These are phyloP conservation scores for Hippophae tibetana DNA, from an alignment of 306 rosid genomes.

Conservation along the genomic window DNA sequence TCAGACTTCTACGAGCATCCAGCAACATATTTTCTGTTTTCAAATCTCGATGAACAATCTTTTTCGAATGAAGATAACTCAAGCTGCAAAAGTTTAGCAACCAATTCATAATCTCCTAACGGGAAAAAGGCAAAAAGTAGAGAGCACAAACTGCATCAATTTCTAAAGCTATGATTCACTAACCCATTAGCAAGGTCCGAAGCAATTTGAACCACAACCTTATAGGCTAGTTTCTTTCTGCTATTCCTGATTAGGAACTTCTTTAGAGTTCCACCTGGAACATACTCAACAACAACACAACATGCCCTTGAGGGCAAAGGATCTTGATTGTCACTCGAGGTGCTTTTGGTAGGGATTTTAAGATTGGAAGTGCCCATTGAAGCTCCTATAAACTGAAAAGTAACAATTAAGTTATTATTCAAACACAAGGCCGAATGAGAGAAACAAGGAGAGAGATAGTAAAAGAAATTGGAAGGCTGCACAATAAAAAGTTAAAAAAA, in stretches of 20 bases:
- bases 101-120: constrained; percentile 3
- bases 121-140: not conserved
- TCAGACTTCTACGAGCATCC: constrained; percentile 38
- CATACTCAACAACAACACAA: constrained; percentile 76
- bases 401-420: not conserved
- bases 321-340: constrained; percentile 23
- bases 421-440: not conserved
- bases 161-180: constrained; percentile 7
- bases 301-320: constrained; percentile 69
- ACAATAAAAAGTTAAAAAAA: not conserved
- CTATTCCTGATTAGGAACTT: constrained; percentile 54
- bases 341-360: constrained; percentile 47
- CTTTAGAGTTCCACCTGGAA: constrained; percentile 80
- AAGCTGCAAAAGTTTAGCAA: constrained; percentile 38
- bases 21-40: constrained; percentile 77
- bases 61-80: constrained; percentile 65
- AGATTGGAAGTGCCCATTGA: constrained; percentile 82
- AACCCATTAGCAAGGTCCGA: constrained; percentile 86
- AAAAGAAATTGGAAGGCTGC: not conserved
- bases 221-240: constrained; percentile 61
- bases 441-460: no score
- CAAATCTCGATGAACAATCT: constrained; percentile 77
- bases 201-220: constrained; percentile 71
- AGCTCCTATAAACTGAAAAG: constrained; percentile 73
- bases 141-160: not conserved